A percentile compares a stretch with the other conserved stretches of the same genome.
phyloP scores from a whole-genome alignment of 768 basidiomycete species.

The Tephrocybe sp. region DNA sequence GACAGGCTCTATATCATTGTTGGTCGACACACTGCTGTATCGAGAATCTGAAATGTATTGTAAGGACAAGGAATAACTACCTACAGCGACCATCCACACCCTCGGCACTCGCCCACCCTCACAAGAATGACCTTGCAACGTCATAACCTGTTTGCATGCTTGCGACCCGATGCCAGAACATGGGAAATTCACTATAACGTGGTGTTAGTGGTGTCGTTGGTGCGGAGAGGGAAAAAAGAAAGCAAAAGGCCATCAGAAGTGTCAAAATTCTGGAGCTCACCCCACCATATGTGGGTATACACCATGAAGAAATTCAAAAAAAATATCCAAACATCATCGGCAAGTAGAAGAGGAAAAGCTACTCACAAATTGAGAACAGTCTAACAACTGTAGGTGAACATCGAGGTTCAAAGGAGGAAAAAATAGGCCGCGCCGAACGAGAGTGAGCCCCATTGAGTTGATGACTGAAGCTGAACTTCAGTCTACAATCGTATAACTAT shows the following conservation, averaged over 20 bases:
- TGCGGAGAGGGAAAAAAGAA: neutral
- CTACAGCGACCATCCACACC: too few species aligned
- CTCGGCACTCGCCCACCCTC: too few species aligned
- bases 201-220: too few species aligned
- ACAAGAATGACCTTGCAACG: too few species aligned
- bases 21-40: too few species aligned
- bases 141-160: too few species aligned
- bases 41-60: too few species aligned
- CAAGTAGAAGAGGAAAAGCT: conserved; percentile 9
- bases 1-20: too few species aligned
- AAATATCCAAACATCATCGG: conserved; percentile 54
- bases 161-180: too few species aligned
- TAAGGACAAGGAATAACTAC: too few species aligned
- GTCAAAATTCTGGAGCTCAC: conserved; percentile 80
- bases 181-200: too few species aligned
- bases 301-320: conserved; percentile 92
- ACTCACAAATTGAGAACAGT: conserved; percentile 1
- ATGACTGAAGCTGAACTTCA: conserved; percentile 35
- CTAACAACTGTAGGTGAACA: conserved; percentile 33
- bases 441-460: conserved; percentile 95
- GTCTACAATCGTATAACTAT: conserved; percentile 85
- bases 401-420: conserved; percentile 53
- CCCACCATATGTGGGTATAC: conserved; percentile 59
- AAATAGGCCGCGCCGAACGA: conserved; percentile 66
- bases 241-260: too few species aligned